These are phyloP conservation scores for Mycoemilia scoparia DNA, from an alignment of 192 early-diverging fungal species.

Conservation along the genomic window DNA sequence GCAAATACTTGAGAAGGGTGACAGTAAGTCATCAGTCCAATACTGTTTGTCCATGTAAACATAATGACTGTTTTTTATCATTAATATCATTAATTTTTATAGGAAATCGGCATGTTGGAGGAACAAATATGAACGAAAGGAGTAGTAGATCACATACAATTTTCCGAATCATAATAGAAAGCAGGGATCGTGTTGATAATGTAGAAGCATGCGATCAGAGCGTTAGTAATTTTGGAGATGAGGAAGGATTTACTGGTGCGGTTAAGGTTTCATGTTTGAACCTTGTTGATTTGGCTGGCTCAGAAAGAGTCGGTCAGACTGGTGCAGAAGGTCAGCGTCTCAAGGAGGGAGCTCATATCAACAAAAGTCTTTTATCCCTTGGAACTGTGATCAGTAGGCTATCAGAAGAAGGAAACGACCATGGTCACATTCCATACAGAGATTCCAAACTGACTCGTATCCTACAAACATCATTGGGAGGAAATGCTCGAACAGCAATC, in stretches of 20 bases:
- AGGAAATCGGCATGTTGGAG: conserved; percentile 61
- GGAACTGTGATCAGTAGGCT: conserved; percentile 86
- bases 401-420: conserved; percentile 37
- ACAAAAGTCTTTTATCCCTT: conserved; percentile 74
- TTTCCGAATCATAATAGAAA: conserved; percentile 55
- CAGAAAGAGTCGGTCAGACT: conserved; percentile 66
- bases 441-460: conserved; percentile 95
- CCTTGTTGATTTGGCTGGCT: conserved; percentile 92
- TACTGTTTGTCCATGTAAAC: too few relatives aligned
- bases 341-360: conserved; percentile 94
- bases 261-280: conserved; percentile 44
- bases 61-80: too few relatives aligned
- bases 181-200: not conserved
- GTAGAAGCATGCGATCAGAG: too few relatives aligned
- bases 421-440: conserved; percentile 85
- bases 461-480: conserved; percentile 77
- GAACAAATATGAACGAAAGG: not conserved
- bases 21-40: conserved; percentile 84
- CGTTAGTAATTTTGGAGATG: conserved; percentile 10
- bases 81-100: too few relatives aligned
- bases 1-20: conserved; percentile 59
- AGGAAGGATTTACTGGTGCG: conserved; percentile 22
- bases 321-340: conserved; percentile 64
- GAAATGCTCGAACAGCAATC: conserved; percentile 74
- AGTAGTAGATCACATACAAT: conserved; percentile 69